Evolutionary conservation across 306 rosid genomes (phyloP).

Genomic region (Erythrophleum fordii): DNA sequence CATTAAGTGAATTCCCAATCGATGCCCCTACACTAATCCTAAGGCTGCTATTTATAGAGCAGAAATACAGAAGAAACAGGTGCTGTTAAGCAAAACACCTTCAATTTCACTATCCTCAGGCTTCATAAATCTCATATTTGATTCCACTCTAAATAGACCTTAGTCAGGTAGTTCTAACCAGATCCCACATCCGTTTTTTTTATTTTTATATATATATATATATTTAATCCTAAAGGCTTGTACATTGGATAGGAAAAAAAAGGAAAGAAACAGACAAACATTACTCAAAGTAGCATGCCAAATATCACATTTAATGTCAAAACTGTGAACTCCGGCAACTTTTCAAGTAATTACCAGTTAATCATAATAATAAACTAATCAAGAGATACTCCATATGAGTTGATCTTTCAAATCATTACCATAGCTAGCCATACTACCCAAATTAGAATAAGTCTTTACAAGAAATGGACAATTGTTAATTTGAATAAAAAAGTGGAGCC

Average conservation of each 20-base stretch:
- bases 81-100: slow-evolving; percentile 22
- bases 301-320: neutral
- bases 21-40: too few relatives aligned
- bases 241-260: neutral
- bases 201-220: too few relatives aligned
- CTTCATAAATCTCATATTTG: neutral
- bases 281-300: neutral
- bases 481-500: too few relatives aligned
- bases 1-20: too few relatives aligned
- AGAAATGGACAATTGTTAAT: too few relatives aligned
- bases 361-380: slow-evolving; percentile 4
- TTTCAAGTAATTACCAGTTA: neutral
- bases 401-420: too few relatives aligned
- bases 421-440: too few relatives aligned
- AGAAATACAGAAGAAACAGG: too few relatives aligned
- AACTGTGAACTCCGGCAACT: neutral
- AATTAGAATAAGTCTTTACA: too few relatives aligned
- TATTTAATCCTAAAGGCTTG: neutral
- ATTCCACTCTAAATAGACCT: neutral
- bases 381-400: too few relatives aligned
- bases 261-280: neutral
- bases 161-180: neutral
- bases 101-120: neutral
- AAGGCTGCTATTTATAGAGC: too few relatives aligned
- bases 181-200: neutral